Evolutionary conservation across 2,329 filamentous ascomycete genomes (phyloP), one percentile per base, ranked within the genome.

Genomic region (Diaporthe sp.): DNA sequence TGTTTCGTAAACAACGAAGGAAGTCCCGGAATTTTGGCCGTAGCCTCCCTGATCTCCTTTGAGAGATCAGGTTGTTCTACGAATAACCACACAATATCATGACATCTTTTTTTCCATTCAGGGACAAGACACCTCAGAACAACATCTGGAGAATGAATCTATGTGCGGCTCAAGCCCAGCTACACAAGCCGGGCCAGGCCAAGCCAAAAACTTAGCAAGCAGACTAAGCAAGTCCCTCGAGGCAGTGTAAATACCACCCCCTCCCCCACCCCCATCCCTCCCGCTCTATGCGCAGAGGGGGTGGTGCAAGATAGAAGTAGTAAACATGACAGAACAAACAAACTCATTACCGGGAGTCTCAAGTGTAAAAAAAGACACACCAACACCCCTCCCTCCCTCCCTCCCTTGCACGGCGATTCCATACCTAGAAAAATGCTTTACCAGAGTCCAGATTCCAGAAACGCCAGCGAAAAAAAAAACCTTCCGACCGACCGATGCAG

Each of bases 401-500:
- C 25, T 44, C 39, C n/a, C n/a, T 61, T 19, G n/a, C 58, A 61
- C 25, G 35, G 15, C 37, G 25, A 61, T 27, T 37, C 32, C 55
- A 37, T 19, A n/a, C n/a, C n/a, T n/a, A n/a, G n/a, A 42, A 15
- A 30, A 42, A 61, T 61, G 58, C 58, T n/a, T n/a, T 63, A 25
- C 44, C 44, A 51, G 13, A 25, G n/a, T n/a, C 44, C 44, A 37
- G n/a, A n/a, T 47, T 32, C 55, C 53, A 70, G 35, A 2, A 71
- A 71, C 69, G 69, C 69, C 69, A 53, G 44, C 44, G 13, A 63
- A 56, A 71, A 42, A 22, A 9, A 39, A 39, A 13, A 4, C 44
- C 44, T 22, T 30, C 37, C 58, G 7, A 58, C 47, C 44, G 42
- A 51, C 32, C 56, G 17, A 61, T 42, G 44, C 35, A 51, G 55